Conservation (phyloP, 2,329 filamentous ascomycete genomes). For the Colletotrichum sp. region DNA sequence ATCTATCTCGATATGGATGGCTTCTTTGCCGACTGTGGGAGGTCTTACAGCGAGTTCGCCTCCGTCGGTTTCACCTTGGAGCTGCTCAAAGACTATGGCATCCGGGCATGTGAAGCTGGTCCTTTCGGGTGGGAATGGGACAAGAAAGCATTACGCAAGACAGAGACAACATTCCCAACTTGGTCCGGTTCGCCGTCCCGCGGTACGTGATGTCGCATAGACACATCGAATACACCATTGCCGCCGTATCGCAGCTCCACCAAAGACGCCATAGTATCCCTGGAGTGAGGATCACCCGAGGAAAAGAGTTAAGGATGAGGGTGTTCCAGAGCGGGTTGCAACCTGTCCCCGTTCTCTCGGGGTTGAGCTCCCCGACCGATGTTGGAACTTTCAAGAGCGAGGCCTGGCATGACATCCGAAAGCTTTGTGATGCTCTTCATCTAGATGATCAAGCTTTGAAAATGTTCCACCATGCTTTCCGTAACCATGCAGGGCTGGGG, state of each 20-base stretch:
- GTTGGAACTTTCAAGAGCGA: background rate
- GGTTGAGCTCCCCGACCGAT: background rate
- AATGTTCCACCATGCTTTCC: background rate
- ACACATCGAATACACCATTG: background rate
- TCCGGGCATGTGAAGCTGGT: background rate
- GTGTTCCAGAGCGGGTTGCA: background rate
- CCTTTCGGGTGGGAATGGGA: background rate
- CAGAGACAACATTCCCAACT: background rate
- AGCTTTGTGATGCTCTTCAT: background rate
- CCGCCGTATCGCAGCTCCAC: background rate
- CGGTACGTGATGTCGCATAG: background rate
- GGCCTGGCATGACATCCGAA: background rate
- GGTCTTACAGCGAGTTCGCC: background rate
- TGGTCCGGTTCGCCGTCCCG: background rate
- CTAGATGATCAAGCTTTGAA: background rate
- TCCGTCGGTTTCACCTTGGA: background rate
- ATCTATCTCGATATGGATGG: background rate
- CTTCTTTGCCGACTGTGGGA: background rate
- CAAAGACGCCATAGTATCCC: background rate
- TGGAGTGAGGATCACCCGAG: background rate
- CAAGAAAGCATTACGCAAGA: background rate
- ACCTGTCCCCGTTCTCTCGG: background rate
- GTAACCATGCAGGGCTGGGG: background rate
- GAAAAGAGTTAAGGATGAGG: background rate
- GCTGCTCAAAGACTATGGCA: background rate